These are phyloP conservation scores for Serpula lacrymans DNA, from an alignment of 768 basidiomycete species.

Conservation along the genomic window DNA sequence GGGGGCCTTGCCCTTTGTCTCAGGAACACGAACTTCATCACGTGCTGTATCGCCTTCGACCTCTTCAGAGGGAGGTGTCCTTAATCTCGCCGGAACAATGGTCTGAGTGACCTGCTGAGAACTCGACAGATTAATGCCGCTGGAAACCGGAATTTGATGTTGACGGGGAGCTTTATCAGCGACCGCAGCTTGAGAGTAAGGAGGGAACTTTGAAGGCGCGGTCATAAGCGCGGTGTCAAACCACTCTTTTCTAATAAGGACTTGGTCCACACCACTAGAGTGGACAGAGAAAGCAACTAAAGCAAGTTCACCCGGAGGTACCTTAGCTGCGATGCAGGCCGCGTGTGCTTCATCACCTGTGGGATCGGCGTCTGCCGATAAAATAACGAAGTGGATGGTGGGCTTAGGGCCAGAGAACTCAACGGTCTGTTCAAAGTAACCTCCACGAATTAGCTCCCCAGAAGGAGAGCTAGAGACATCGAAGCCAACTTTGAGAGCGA, in stretches of 20 bases:
- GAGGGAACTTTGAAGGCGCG: slow-evolving; percentile 61
- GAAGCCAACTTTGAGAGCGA: slow-evolving; percentile 73
- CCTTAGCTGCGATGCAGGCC: slow-evolving; percentile 79
- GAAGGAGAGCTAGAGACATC: slow-evolving; percentile 53
- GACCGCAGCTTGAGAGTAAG: slow-evolving; percentile 26
- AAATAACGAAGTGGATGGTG: slow-evolving; percentile 86
- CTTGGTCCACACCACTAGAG: slow-evolving; percentile 84
- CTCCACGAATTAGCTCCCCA: slow-evolving; percentile 60
- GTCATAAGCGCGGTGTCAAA: slow-evolving; percentile 63
- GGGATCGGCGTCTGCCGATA: slow-evolving; percentile 81
- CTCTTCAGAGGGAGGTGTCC: slow-evolving; percentile 76
- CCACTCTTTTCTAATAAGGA: slow-evolving; percentile 84
- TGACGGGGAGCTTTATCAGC: slow-evolving; percentile 24
- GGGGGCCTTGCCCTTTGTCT: slow-evolving; percentile 47
- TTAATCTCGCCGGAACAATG: slow-evolving; percentile 42
- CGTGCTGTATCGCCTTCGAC: slow-evolving; percentile 60
- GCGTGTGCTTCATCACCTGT: slow-evolving; percentile 80
- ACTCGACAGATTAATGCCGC: slow-evolving; percentile 16
- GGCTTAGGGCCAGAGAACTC: slow-evolving; percentile 83
- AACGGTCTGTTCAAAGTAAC: slow-evolving; percentile 75
- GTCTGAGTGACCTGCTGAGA: slow-evolving; percentile 14
- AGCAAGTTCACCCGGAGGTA: slow-evolving; percentile 71
- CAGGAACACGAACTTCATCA: slow-evolving; percentile 53
- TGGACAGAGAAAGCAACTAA: slow-evolving; percentile 89
- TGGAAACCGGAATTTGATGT: slow-evolving; percentile 25